Evolutionary conservation across 768 basidiomycete genomes (phyloP), one percentile per base, ranked within the genome.

Genomic region (Trametes meyenii): DNA sequence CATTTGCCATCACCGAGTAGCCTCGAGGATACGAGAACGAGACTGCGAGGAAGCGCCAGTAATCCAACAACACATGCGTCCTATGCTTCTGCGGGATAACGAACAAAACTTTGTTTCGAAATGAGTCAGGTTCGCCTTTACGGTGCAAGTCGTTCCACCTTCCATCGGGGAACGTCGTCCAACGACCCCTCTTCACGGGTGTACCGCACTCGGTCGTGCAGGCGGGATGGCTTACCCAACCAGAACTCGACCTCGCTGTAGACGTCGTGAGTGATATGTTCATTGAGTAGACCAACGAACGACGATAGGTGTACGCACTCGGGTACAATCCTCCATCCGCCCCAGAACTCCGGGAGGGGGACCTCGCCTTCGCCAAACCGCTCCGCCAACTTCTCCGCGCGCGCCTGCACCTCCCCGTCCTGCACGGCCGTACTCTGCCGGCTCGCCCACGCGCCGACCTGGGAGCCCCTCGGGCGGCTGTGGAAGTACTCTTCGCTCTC

Each of bases 321-420:
- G 26, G 96, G 96, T n/a, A 98, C 80, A 36, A 98, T 82, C 67
- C 96, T 82, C 90, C 94, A 97, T 4, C 96, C 96, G 62, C 96
- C 96, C 96, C 96, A 98, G 73, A 92, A 93, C 8, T 92, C 87
- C 3, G 96, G 96, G 49, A 88, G 78, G 0, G 91, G 89, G 13
- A 97, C 79, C 29, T 85, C 78, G 12, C 71, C 78, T 1, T 81
- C 77, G 29, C 72, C 72, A 69, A 92, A 94, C 38, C 79, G 80
- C 49, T 82, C 76, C 70, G 83, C 77, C 21, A 89, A 69, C 70
- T 79, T 78, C 60, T 86, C 76, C 16, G 95, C 75, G 42, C 88
- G 81, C 23, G 77, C 77, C 50, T 81, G 77, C 3, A 98, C 76
- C 61, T 88, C 87, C 1, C 81, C 85, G 68, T 97, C 93, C 2